Evolutionary conservation across 768 basidiomycete genomes (phyloP).

Genomic region (Sarcomyxa edulis): DNA sequence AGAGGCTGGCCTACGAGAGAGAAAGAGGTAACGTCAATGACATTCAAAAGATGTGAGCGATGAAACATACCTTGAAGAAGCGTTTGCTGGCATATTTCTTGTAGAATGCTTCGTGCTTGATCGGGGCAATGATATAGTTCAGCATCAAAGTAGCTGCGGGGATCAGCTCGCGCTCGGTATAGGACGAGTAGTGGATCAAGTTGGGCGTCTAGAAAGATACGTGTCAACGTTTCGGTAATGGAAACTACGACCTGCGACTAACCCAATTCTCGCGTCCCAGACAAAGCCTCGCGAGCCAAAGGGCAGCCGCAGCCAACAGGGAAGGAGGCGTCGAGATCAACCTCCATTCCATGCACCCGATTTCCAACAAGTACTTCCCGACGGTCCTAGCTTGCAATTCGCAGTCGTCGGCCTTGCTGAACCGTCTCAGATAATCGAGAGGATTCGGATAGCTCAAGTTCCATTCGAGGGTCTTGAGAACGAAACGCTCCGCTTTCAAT

Average conservation of each 20-base stretch:
- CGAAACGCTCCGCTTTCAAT: slow-evolving; percentile 83
- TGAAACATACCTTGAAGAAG: slow-evolving; percentile 65
- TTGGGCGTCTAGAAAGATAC: slow-evolving; percentile 62
- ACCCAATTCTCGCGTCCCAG: slow-evolving; percentile 86
- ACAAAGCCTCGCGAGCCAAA: slow-evolving; percentile 81
- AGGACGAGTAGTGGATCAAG: slow-evolving; percentile 83
- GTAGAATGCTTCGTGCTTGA: slow-evolving; percentile 72
- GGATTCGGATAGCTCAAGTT: slow-evolving; percentile 85
- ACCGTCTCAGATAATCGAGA: slow-evolving; percentile 81
- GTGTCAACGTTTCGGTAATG: not conserved
- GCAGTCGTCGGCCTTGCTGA: slow-evolving; percentile 92
- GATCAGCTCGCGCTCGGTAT: slow-evolving; percentile 72
- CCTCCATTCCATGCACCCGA: slow-evolving; percentile 76
- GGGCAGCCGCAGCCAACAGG: slow-evolving; percentile 73
- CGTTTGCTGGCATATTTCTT: slow-evolving; percentile 87
- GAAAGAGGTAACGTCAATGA: slow-evolving; percentile 1
- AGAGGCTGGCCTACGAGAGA: slow-evolving; percentile 48
- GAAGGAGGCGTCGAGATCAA: slow-evolving; percentile 73
- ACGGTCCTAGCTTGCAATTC: slow-evolving; percentile 82
- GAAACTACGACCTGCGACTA: slow-evolving; percentile 16
- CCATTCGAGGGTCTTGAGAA: slow-evolving; percentile 83
- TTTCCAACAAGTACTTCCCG: slow-evolving; percentile 89
- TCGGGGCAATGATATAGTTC: slow-evolving; percentile 70
- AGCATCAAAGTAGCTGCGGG: slow-evolving; percentile 84
- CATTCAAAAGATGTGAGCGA: not conserved